phyloP scores from a whole-genome alignment of 2,329 filamentous ascomycete species.

The Cephalotrichum gorgonifer region DNA sequence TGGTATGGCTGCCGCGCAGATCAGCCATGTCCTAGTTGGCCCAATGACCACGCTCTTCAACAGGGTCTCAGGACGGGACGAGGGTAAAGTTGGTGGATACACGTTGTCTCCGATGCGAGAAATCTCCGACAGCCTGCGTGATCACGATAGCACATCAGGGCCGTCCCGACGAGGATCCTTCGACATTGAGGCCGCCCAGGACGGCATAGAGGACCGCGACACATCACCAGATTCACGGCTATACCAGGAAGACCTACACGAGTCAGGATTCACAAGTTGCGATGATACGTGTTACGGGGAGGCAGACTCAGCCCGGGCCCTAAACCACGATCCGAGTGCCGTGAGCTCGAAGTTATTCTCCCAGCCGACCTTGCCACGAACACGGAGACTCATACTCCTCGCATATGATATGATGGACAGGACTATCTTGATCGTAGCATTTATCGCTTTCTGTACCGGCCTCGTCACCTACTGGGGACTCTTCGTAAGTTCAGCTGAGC shows the following conservation, averaged over 20 bases:
- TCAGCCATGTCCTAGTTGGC: slow-evolving; percentile 56
- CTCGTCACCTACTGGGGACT: slow-evolving; percentile 71
- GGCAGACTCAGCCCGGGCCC: neutral
- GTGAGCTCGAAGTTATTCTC: slow-evolving; percentile 1
- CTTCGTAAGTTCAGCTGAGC: slow-evolving; percentile 51
- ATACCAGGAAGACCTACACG: slow-evolving; percentile 21
- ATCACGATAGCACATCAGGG: slow-evolving; percentile 58
- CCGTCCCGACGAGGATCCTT: slow-evolving; percentile 41
- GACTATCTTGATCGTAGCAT: slow-evolving; percentile 67
- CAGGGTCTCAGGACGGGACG: slow-evolving; percentile 11
- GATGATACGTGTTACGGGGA: slow-evolving; percentile 22
- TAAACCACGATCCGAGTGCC: neutral
- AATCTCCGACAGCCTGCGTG: slow-evolving; percentile 64
- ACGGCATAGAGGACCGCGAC: neutral
- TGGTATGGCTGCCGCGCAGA: slow-evolving; percentile 60
- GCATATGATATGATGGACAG: slow-evolving; percentile 64
- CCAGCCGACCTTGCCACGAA: slow-evolving; percentile 24
- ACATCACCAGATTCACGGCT: neutral
- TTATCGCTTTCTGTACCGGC: slow-evolving; percentile 61
- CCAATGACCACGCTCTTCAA: slow-evolving; percentile 35
- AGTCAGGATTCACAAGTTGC: slow-evolving; percentile 29
- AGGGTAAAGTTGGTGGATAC: slow-evolving; percentile 28
- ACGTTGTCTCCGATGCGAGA: slow-evolving; percentile 31
- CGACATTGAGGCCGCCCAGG: slow-evolving; percentile 14
- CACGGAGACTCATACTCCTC: slow-evolving; percentile 36